Percentiles rank a stretch among this genome's conserved stretches.
phyloP scores from a whole-genome alignment of 2,329 filamentous ascomycete genomes.

The Fonsecaea multimorphosa region DNA sequence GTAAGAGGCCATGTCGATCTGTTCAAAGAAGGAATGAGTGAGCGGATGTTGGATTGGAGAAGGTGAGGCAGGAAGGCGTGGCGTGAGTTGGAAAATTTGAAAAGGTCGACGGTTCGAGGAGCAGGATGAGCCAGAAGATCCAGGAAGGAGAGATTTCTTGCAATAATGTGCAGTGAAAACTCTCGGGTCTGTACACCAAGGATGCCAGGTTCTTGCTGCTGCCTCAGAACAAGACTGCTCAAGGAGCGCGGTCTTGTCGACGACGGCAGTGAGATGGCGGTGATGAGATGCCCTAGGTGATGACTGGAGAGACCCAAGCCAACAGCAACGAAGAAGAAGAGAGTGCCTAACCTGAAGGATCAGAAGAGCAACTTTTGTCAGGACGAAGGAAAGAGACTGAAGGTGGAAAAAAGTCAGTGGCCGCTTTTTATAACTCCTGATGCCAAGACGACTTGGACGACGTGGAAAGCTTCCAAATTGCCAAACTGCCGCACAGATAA shows the following conservation, averaged over 20 bases:
- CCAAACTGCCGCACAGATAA: constrained; percentile 1
- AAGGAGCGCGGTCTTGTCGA: neutral
- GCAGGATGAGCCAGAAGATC: neutral
- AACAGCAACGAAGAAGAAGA: constrained; percentile 2
- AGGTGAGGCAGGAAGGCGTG: neutral
- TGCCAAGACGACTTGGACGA: constrained; percentile 25
- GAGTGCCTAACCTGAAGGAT: neutral
- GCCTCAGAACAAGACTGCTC: neutral
- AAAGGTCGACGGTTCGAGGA: neutral
- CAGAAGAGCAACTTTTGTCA: neutral
- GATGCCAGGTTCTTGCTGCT: neutral
- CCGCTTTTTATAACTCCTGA: constrained; percentile 3
- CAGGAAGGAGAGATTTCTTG: neutral
- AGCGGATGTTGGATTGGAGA: neutral
- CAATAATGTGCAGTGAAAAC: constrained; percentile 2
- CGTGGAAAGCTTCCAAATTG: constrained; percentile 11
- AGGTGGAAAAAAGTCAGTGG: constrained; percentile 18
- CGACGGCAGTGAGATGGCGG: neutral
- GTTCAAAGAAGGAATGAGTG: constrained; percentile 1
- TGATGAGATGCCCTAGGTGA: neutral
- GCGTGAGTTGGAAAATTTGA: neutral
- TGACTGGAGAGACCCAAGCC: neutral
- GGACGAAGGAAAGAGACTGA: constrained; percentile 9
- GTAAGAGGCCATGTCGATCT: constrained; percentile 24
- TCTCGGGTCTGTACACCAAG: neutral